Percentiles rank a stretch among this genome's conserved stretches.
These are phyloP conservation scores for Pseudogymnoascus sp. DNA, from an alignment of 2,329 filamentous ascomycete species.

Conservation along the genomic window DNA sequence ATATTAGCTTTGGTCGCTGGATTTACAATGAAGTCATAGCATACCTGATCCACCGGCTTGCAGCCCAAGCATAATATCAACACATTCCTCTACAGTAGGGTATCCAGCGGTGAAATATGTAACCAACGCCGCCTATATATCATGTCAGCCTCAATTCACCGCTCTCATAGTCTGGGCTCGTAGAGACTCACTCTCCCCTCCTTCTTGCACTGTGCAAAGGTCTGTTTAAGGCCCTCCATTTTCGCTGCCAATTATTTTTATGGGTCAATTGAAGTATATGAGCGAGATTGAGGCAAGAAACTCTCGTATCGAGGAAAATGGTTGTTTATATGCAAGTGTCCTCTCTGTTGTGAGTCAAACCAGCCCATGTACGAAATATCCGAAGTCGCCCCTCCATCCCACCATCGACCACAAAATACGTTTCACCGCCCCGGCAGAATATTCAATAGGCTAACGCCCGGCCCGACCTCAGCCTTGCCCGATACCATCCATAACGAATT, in stretches of 20 bases:
- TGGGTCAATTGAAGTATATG: slow-evolving; percentile 16
- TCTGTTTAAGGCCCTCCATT: slow-evolving; percentile 43
- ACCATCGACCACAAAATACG: slow-evolving; percentile 8
- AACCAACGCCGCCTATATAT: slow-evolving; percentile 55
- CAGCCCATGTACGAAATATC: slow-evolving; percentile 8
- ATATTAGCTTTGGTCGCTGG: slow-evolving; percentile 7
- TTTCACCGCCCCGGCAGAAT: slow-evolving; percentile 7
- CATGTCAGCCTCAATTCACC: slow-evolving; percentile 9
- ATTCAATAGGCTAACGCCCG: slow-evolving; percentile 4
- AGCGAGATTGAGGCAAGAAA: neutral
- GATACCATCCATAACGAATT: neutral
- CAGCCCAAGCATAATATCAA: slow-evolving; percentile 77
- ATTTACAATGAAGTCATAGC: slow-evolving; percentile 20
- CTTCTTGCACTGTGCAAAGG: slow-evolving; percentile 48
- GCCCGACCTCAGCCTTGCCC: neutral
- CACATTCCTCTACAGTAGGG: slow-evolving; percentile 71
- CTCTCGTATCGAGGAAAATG: neutral
- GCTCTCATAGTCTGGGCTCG: neutral
- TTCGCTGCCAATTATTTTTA: slow-evolving; percentile 10
- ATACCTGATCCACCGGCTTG: slow-evolving; percentile 85
- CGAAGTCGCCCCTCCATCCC: slow-evolving; percentile 9
- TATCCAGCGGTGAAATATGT: slow-evolving; percentile 96
- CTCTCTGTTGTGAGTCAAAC: slow-evolving; percentile 6
- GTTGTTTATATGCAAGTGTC: slow-evolving; percentile 7
- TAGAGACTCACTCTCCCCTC: slow-evolving; percentile 33